Percentiles rank a stretch among this genome's conserved stretches.
Evolutionary conservation across 148 eudicot genomes (phyloP).

Genomic region (Rhododendron williamsianum): DNA sequence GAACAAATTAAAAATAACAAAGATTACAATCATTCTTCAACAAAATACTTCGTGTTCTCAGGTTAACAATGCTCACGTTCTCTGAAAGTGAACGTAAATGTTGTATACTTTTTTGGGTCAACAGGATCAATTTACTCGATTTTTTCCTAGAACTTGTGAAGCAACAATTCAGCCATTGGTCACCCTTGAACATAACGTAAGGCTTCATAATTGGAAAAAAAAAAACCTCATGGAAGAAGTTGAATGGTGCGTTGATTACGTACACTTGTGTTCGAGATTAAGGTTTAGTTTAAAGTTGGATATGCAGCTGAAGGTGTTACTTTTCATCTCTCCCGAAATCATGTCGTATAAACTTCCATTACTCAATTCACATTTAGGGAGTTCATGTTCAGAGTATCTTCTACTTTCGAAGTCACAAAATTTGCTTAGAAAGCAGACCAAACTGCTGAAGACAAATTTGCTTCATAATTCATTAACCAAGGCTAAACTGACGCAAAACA

Average conservation of each 20-base stretch:
- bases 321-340: not conserved
- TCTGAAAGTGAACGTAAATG: too few relatives aligned
- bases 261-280: not conserved
- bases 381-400: not conserved
- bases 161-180: not conserved
- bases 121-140: too few relatives aligned
- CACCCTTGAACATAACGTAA: not conserved
- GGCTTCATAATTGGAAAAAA: not conserved
- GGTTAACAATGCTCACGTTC: too few relatives aligned
- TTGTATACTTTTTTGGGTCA: too few relatives aligned
- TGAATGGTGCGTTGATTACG: not conserved
- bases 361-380: too few relatives aligned
- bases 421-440: not conserved
- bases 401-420: not conserved
- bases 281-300: not conserved
- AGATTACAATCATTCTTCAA: too few relatives aligned
- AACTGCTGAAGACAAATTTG: not conserved
- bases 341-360: not conserved
- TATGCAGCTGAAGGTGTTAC: not conserved
- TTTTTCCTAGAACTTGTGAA: not conserved
- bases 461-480: too few relatives aligned
- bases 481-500: too few relatives aligned
- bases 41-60: too few relatives aligned
- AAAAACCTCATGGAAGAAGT: not conserved
- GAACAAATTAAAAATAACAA: too few relatives aligned